phyloP scores from a whole-genome alignment of 2,329 filamentous ascomycete species.

The Macrophomina phaseolina region DNA sequence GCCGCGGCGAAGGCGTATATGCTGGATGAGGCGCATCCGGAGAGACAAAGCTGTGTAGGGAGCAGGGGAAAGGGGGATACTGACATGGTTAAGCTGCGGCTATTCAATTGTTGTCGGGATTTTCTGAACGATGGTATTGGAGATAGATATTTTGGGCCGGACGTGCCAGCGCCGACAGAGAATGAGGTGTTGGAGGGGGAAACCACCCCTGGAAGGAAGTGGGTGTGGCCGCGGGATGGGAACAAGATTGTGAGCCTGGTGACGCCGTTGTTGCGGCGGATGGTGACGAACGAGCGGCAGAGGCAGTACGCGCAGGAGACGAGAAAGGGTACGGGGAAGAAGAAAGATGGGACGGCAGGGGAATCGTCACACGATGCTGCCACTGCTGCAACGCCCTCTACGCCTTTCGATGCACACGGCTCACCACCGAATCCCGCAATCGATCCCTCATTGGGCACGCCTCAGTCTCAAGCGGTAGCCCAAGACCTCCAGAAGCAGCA shows the following conservation, averaged over 20 bases:
- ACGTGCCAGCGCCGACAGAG: slow-evolving; percentile 38
- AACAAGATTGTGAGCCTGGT: slow-evolving; percentile 63
- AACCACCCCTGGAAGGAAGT: slow-evolving; percentile 44
- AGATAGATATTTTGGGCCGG: slow-evolving; percentile 56
- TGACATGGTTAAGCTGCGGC: slow-evolving; percentile 61
- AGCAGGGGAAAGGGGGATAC: slow-evolving; percentile 61
- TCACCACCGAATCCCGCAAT: slow-evolving; percentile 23
- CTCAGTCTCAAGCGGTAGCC: background rate
- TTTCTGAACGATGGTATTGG: slow-evolving; percentile 60
- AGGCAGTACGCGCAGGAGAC: slow-evolving; percentile 63
- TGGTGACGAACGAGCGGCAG: slow-evolving; percentile 66
- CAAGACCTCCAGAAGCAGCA: background rate
- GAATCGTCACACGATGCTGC: slow-evolving; percentile 11
- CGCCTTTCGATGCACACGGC: slow-evolving; percentile 27
- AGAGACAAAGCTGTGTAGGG: slow-evolving; percentile 63
- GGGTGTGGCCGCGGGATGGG: slow-evolving; percentile 61
- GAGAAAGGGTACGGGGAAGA: slow-evolving; percentile 54
- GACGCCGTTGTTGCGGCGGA: slow-evolving; percentile 62
- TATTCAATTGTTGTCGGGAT: slow-evolving; percentile 62
- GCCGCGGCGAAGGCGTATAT: slow-evolving; percentile 63
- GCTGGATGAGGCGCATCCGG: slow-evolving; percentile 60
- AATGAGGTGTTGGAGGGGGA: slow-evolving; percentile 46
- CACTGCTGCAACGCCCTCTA: background rate
- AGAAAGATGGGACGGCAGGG: slow-evolving; percentile 33
- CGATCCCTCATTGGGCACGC: slow-evolving; percentile 6